These are phyloP conservation scores for Globisporangium polare DNA, from an alignment of 352 stramenopile species.

Conservation along the genomic window DNA sequence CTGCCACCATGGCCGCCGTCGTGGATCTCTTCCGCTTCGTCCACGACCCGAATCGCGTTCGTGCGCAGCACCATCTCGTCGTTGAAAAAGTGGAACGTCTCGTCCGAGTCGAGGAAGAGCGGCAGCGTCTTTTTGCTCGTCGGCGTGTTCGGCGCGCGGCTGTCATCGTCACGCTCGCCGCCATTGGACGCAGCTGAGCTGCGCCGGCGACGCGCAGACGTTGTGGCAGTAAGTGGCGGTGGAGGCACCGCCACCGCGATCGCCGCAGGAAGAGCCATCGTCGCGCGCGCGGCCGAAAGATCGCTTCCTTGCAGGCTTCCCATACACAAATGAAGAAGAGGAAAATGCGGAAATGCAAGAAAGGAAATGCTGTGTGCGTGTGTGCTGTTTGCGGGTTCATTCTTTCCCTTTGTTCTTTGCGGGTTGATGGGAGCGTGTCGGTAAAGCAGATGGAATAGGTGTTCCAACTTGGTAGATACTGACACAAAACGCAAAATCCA, in stretches of 20 bases:
- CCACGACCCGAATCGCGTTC: constrained; percentile 46
- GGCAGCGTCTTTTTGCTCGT: constrained; percentile 13
- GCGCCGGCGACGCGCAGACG: constrained; percentile 5
- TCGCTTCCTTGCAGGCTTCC: constrained; percentile 3
- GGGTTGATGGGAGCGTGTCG: not conserved
- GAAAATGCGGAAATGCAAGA: not conserved
- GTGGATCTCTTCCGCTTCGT: constrained; percentile 13
- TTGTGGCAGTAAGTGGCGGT: not conserved
- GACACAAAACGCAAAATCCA: not conserved
- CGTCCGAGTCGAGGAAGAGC: constrained; percentile 44
- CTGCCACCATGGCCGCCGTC: constrained; percentile 13
- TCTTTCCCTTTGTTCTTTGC: not conserved
- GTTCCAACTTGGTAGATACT: not conserved
- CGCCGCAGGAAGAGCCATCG: not conserved
- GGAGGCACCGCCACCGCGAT: not conserved
- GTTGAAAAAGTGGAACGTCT: constrained; percentile 71
- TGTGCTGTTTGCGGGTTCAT: constrained; percentile 1
- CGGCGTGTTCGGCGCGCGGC: constrained; percentile 4
- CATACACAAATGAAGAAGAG: constrained; percentile 6
- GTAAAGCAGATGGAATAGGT: not conserved
- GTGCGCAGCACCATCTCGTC: constrained; percentile 52
- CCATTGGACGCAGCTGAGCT: constrained; percentile 1
- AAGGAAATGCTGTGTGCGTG: too few species aligned
- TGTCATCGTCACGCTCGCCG: constrained; percentile 12
- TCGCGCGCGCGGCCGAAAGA: constrained; percentile 1